Evolutionary conservation across 2,329 filamentous ascomycete genomes (phyloP), one percentile per base, ranked within the genome.

Genomic region (Boeremia lycopersici): DNA sequence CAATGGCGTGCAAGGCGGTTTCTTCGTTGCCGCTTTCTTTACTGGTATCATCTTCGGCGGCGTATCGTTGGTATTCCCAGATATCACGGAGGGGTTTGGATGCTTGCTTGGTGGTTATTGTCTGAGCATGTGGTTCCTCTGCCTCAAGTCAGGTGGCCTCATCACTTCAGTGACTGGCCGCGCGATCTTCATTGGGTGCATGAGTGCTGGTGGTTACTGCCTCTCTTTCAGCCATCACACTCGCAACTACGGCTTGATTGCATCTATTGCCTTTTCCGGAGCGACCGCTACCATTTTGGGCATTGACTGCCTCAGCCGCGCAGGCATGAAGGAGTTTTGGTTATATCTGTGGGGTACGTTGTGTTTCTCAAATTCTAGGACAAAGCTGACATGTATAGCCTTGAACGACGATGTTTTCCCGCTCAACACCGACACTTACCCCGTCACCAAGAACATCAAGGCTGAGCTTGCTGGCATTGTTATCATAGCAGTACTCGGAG

Each of bases 281-380:
- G 88, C 91, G 3, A 96, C 91, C 0, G 85, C 85, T 3, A 81
- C 89, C 0, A 84, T 96, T 12, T 76, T 98, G 2, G 93, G 93
- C 2, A 89, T 98, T 53, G 93, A 98, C 72, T 96, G 91, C 74
- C 96, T 93, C 66, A 93, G 88, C 67, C 82, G 86, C 59, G 91
- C 92, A n/a, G 93, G 93, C 0, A 78, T 96, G 65, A 97, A 96
- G 74, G 93, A 98, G 73, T 97, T 97, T 64, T 98, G 93, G 93
- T 83, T 91, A 6, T 98, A 96, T 72, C 82, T 96, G 33, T 98
- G 93, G 93, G 79, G 83, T 85, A 72, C 74, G 82, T 72, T 13
- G 15, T 28, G 12, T 17, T 9, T 11, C 1, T 5, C 53, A 17
- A 26, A 25, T 41, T 42, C 48, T 57, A 49, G 56, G 12, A 48